Percentiles rank a stretch among this genome's conserved stretches.
Conservation (phyloP, 2,329 filamentous ascomycete species). For the Xylariaceae sp. region DNA sequence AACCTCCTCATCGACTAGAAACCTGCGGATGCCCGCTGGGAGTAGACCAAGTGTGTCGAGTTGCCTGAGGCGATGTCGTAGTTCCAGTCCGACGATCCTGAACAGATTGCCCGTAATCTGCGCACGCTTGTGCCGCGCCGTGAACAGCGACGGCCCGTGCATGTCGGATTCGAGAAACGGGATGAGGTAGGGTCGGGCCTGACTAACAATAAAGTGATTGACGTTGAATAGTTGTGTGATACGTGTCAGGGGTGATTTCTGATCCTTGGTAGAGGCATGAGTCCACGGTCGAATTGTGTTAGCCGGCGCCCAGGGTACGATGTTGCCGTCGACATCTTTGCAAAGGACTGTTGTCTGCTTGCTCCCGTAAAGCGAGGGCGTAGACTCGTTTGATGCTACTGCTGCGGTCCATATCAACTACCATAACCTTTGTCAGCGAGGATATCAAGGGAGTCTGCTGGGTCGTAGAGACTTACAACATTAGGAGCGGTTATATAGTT, state of each 20-base stretch:
- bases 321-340: conserved; percentile 70
- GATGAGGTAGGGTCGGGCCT: conserved; percentile 84
- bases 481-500: conserved; percentile 94
- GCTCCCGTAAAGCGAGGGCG: conserved; percentile 62
- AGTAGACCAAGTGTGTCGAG: conserved; percentile 75
- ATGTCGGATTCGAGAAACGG: conserved; percentile 81
- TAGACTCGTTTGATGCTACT: conserved; percentile 69
- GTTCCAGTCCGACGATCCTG: conserved; percentile 70
- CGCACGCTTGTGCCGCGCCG: conserved; percentile 56
- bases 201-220: conserved; percentile 92
- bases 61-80: conserved; percentile 78
- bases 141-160: conserved; percentile 67
- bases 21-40: conserved; percentile 66
- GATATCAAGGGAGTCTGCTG: neutral
- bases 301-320: conserved; percentile 70
- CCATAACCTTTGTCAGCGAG: conserved; percentile 14
- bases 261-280: conserved; percentile 62
- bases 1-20: conserved; percentile 79
- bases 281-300: conserved; percentile 69
- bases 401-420: conserved; percentile 79
- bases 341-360: conserved; percentile 67
- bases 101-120: conserved; percentile 59
- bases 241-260: conserved; percentile 63
- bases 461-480: conserved; percentile 59
- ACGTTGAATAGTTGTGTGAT: conserved; percentile 86